These are phyloP conservation scores for Stromatinia cepivora DNA, from an alignment of 2,329 filamentous ascomycete species.

Conservation along the genomic window DNA sequence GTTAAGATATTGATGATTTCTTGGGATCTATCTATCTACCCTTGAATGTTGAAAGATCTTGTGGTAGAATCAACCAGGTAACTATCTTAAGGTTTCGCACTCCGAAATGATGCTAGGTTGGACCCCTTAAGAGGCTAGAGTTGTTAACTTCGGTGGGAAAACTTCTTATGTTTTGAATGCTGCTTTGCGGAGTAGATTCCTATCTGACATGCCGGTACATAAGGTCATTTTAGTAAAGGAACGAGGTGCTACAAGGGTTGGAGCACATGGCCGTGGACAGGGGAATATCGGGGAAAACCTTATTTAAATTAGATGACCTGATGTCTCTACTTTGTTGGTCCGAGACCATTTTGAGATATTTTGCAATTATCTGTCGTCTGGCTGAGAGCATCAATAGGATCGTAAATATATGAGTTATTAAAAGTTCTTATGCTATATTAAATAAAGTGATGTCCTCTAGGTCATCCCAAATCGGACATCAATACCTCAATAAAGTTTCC, in stretches of 20 bases:
- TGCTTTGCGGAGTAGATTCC: neutral
- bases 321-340: neutral
- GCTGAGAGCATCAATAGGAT: neutral
- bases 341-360: neutral
- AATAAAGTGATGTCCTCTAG: neutral
- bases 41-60: too few relatives aligned
- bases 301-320: neutral
- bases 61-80: too few relatives aligned
- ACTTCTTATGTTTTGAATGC: too few relatives aligned
- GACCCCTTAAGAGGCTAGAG: too few relatives aligned
- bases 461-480: neutral
- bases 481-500: neutral
- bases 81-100: too few relatives aligned
- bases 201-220: neutral
- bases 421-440: neutral
- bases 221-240: too few relatives aligned
- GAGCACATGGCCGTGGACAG: neutral
- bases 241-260: neutral
- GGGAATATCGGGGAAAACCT: neutral
- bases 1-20: too few relatives aligned
- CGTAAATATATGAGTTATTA: neutral
- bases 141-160: too few relatives aligned
- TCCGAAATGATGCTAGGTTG: too few relatives aligned
- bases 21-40: too few relatives aligned
- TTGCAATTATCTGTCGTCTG: neutral